Evolutionary conservation across 805 yeast genomes (phyloP).

Genomic region (Lachancea mirantina): DNA sequence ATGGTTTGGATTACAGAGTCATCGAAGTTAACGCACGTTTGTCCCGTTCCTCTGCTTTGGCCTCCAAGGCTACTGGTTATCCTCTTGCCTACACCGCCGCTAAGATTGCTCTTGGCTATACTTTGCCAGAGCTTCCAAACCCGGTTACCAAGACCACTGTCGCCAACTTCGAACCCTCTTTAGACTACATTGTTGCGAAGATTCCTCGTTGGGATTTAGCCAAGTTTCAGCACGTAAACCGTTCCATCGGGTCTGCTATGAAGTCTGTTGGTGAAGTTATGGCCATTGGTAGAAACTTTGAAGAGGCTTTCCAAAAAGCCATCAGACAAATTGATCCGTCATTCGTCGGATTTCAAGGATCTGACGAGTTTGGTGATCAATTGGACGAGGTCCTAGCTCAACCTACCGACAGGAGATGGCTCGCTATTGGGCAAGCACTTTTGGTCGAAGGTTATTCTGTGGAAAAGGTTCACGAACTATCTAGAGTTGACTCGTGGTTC

Average conservation of each 20-base stretch:
- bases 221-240: slow-evolving; percentile 90
- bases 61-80: slow-evolving; percentile 97
- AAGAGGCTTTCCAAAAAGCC: slow-evolving; percentile 96
- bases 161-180: slow-evolving; percentile 94
- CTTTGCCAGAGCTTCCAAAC: slow-evolving; percentile 91
- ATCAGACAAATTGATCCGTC: slow-evolving; percentile 94
- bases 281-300: slow-evolving; percentile 98
- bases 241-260: slow-evolving; percentile 93
- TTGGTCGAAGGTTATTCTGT: slow-evolving; percentile 86
- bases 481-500: slow-evolving; percentile 96
- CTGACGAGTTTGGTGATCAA: slow-evolving; percentile 56
- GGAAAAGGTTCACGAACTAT: slow-evolving; percentile 83
- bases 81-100: slow-evolving; percentile 99
- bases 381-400: slow-evolving; percentile 70
- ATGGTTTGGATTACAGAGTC: slow-evolving; percentile 90
- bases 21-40: slow-evolving; percentile 97
- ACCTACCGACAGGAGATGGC: slow-evolving; percentile 95
- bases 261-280: slow-evolving; percentile 98
- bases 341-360: slow-evolving; percentile 86
- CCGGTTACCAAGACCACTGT: slow-evolving; percentile 94
- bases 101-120: slow-evolving; percentile 88
- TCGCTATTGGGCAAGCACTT: slow-evolving; percentile 96
- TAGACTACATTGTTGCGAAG: slow-evolving; percentile 94
- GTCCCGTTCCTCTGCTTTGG: slow-evolving; percentile 94
- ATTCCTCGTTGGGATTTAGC: slow-evolving; percentile 98